Evolutionary conservation across 148 eudicot genomes (phyloP), one percentile per base, ranked within the genome.

Genomic region (Vaccinium darrowii): DNA sequence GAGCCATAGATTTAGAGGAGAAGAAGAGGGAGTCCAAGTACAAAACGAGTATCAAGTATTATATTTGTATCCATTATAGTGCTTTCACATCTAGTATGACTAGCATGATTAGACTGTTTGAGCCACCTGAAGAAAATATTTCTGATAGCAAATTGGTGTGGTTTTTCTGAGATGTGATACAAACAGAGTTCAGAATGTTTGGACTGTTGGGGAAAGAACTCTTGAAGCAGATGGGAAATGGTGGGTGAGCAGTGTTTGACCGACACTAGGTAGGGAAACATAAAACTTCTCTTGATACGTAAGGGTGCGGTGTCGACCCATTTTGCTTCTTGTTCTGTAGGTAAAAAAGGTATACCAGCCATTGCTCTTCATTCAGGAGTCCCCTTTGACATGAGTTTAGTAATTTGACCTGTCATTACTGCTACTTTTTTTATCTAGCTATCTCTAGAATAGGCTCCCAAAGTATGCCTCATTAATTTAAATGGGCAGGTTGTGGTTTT

Each of bases 131-230:
- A 73, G 76, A 15, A 73, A 16, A 73, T 33, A 33, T 73, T 33
- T 73, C 1, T 36, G n/a, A 73, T 73, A 6, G 3, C 76, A 73
- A 33, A 73, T 14, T 36, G 49, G 16, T 15, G 19, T 3, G 43
- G 76, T 33, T 73, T 73, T 19, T 49, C 50, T 33, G 49, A 27
- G 76, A 36, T 73, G 43, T 33, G 76, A 73, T 13, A 73, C 76
- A 73, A 73, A 73, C 76, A 65, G 33, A 65, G 72, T 73, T 73
- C 76, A 73, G 76, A 73, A 30, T 73, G 76, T 21, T 30, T 30
- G 76, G 76, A 73, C 43, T 36, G 76, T 19, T 14, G 14, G 76
- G n/a, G 76, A 36, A 72, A 73, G 16, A 30, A 73, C 47, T 1
- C 33, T 15, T 15, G 50, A 3, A 33, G 3, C 21, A 73, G 50